Conservation (phyloP, 2,329 filamentous ascomycete genomes). For the Thelonectria discophora region DNA sequence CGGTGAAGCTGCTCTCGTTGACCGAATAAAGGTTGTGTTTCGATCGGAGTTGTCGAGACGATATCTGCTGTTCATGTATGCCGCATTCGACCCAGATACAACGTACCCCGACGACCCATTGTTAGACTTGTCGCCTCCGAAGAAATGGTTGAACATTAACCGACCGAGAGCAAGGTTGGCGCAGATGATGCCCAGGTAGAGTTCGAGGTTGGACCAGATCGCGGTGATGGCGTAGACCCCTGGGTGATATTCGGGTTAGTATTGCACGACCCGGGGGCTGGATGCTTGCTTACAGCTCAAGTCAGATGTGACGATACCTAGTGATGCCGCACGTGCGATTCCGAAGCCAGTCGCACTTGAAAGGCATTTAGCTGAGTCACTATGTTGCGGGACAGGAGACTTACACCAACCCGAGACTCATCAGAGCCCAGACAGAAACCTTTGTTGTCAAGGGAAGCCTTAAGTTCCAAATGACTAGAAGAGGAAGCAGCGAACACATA, state of each 20-base stretch:
- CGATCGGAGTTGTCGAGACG: slow-evolving; percentile 17
- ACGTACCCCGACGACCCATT: slow-evolving; percentile 24
- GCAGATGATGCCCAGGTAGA: slow-evolving; percentile 50
- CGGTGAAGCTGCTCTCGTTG: slow-evolving; percentile 12
- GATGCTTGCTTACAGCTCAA: slow-evolving; percentile 29
- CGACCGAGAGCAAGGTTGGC: slow-evolving; percentile 42
- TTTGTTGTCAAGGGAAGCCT: slow-evolving; percentile 44
- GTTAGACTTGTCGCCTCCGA: slow-evolving; percentile 11
- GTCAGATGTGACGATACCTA: slow-evolving; percentile 33
- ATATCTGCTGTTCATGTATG: slow-evolving; percentile 23
- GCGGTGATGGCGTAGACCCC: slow-evolving; percentile 47
- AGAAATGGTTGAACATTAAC: slow-evolving; percentile 33
- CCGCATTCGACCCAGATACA: slow-evolving; percentile 19
- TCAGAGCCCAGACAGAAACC: slow-evolving; percentile 44
- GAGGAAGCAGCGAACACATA: slow-evolving; percentile 40
- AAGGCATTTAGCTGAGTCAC: too few species aligned
- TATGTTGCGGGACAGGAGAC: neutral
- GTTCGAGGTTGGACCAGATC: slow-evolving; percentile 51
- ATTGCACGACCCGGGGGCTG: neutral
- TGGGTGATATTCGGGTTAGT: slow-evolving; percentile 14
- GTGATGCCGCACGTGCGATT: slow-evolving; percentile 33
- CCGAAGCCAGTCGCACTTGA: slow-evolving; percentile 31
- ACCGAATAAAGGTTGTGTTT: slow-evolving; percentile 14
- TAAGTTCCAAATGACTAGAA: slow-evolving; percentile 47
- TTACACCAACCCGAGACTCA: slow-evolving; percentile 44